Evolutionary conservation across 2,329 filamentous ascomycete species (phyloP).

Genomic region (Thelonectria olida): DNA sequence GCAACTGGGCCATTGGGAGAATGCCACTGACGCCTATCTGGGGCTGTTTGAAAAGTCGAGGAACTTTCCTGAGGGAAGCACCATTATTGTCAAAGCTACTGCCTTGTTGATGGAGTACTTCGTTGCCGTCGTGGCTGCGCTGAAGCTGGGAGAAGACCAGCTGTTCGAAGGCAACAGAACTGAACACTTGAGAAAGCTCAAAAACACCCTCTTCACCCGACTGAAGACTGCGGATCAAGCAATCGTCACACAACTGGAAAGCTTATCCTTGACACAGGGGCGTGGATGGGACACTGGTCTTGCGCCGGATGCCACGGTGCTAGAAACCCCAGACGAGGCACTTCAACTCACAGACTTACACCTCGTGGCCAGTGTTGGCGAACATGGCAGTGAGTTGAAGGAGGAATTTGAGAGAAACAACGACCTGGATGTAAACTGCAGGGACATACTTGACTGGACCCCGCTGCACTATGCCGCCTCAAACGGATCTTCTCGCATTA

Average conservation of each 20-base stretch:
- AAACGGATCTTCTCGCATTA: not conserved
- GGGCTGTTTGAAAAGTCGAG: conserved; percentile 24
- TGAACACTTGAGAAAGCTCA: not conserved
- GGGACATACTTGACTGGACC: conserved; percentile 35
- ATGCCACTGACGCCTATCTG: conserved; percentile 24
- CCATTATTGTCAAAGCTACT: conserved; percentile 10
- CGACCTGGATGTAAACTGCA: conserved; percentile 8
- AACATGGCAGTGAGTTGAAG: too few relatives aligned
- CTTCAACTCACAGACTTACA: too few relatives aligned
- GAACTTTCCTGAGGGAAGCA: not conserved
- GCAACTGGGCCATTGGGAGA: conserved; percentile 18
- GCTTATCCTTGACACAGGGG: not conserved
- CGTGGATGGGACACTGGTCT: too few relatives aligned
- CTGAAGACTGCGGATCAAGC: too few relatives aligned
- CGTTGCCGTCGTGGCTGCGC: conserved; percentile 12
- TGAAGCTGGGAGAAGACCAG: conserved; percentile 13
- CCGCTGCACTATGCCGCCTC: conserved; percentile 33
- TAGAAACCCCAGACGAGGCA: too few relatives aligned
- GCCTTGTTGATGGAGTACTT: conserved; percentile 31
- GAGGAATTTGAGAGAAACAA: not conserved
- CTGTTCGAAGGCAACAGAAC: not conserved
- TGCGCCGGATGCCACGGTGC: too few relatives aligned
- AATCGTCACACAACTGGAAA: not conserved
- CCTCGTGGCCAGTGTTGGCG: too few relatives aligned
- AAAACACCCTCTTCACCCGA: not conserved